Conservation (phyloP, 2,329 filamentous ascomycete species). For the Juglanconis juglandina region DNA sequence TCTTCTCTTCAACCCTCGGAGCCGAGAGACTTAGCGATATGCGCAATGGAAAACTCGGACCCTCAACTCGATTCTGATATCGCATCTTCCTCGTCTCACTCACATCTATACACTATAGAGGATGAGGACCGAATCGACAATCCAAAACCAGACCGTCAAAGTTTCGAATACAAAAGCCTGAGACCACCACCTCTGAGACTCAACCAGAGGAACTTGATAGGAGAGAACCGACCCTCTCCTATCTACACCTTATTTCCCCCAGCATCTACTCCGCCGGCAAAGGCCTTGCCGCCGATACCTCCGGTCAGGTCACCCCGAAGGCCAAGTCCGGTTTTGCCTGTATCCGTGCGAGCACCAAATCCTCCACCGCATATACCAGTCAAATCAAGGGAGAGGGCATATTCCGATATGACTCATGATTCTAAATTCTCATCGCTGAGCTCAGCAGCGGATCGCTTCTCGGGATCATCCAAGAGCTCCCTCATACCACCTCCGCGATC, state of each 20-base stretch:
- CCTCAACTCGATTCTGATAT: neutral
- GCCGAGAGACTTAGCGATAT: neutral
- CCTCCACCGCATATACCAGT: neutral
- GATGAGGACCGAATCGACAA: neutral
- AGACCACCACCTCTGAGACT: neutral
- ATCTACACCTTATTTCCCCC: conserved; percentile 15
- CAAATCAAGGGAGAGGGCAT: conserved; percentile 5
- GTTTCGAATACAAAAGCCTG: neutral
- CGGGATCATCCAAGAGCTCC: neutral
- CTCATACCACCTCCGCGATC: conserved; percentile 1
- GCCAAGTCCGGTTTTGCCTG: neutral
- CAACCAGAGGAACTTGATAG: neutral
- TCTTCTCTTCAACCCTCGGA: neutral
- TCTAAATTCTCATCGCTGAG: conserved; percentile 10
- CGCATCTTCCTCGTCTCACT: neutral
- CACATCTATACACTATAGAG: neutral
- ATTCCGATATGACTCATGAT: conserved; percentile 6
- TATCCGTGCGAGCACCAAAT: neutral
- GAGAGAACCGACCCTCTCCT: neutral
- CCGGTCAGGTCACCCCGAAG: conserved; percentile 6
- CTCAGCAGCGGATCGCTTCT: conserved; percentile 6
- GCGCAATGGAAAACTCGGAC: neutral
- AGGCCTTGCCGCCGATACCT: conserved; percentile 14
- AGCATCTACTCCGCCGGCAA: conserved; percentile 13
- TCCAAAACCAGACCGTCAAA: neutral